Percentiles rank a stretch among this genome's conserved stretches.
Evolutionary conservation across 495 filamentous ascomycete genomes (phyloP).

Genomic region (Penicillium steckii): DNA sequence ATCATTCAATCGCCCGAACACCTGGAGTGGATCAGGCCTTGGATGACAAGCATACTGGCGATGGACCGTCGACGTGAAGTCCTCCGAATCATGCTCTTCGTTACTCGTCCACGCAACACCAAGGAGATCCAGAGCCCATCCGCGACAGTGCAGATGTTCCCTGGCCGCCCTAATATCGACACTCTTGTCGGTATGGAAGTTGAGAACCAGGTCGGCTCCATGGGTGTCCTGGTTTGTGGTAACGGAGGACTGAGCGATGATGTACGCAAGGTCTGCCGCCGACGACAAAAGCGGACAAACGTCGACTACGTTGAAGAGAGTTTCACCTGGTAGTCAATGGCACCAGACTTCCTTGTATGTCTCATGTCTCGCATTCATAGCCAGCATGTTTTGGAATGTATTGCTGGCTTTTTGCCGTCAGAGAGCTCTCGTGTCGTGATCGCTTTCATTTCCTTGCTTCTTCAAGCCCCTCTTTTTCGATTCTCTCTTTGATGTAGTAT

Average conservation of each 20-base stretch:
- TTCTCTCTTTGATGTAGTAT: slow-evolving; percentile 2
- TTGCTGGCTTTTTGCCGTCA: slow-evolving; percentile 4
- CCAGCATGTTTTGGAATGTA: neutral
- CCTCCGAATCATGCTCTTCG: slow-evolving; percentile 80
- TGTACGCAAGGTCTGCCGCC: slow-evolving; percentile 70
- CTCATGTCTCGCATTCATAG: neutral
- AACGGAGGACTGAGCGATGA: slow-evolving; percentile 82
- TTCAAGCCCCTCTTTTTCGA: neutral
- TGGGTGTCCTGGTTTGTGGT: slow-evolving; percentile 89
- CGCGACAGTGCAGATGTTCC: slow-evolving; percentile 78
- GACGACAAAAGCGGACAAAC: slow-evolving; percentile 58
- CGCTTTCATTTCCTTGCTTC: slow-evolving; percentile 1
- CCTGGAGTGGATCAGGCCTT: slow-evolving; percentile 88
- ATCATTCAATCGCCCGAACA: slow-evolving; percentile 83
- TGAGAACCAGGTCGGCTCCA: slow-evolving; percentile 74
- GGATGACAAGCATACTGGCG: slow-evolving; percentile 83
- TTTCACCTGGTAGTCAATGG: slow-evolving; percentile 75
- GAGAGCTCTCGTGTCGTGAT: slow-evolving; percentile 8
- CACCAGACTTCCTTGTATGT: neutral
- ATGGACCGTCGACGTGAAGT: slow-evolving; percentile 77
- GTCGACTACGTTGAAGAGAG: slow-evolving; percentile 86
- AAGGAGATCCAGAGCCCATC: slow-evolving; percentile 70
- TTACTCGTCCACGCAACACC: slow-evolving; percentile 74
- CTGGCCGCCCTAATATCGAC: slow-evolving; percentile 77
- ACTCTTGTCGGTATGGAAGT: slow-evolving; percentile 75